Evolutionary conservation across 805 yeast genomes (phyloP).

Genomic region (Wickerhamomyces ciferrii): DNA sequence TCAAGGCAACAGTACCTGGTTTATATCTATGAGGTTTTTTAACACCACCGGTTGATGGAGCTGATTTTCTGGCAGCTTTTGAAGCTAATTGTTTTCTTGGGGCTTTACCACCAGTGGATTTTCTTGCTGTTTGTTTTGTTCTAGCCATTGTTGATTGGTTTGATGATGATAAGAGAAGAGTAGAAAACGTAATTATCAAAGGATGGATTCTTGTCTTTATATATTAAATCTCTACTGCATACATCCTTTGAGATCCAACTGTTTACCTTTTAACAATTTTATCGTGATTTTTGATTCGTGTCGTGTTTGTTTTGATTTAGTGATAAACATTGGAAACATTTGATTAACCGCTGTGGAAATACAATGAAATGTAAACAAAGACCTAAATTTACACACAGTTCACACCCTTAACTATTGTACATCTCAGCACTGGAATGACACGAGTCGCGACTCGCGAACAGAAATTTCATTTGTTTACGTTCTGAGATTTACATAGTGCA

Average conservation of each 20-base stretch:
- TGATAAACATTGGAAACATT: too few relatives aligned
- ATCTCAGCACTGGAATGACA: neutral
- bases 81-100: conserved; percentile 93
- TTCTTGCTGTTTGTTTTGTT: conserved; percentile 93
- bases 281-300: too few relatives aligned
- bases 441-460: neutral
- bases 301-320: neutral
- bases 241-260: too few relatives aligned
- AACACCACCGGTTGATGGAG: conserved; percentile 90
- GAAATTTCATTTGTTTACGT: neutral
- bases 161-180: neutral
- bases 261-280: too few relatives aligned
- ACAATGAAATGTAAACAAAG: neutral
- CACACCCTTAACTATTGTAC: neutral
- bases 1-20: conserved; percentile 95
- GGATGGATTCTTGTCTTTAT: neutral
- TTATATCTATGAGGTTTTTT: conserved; percentile 94
- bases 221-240: neutral
- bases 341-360: neutral
- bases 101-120: conserved; percentile 93
- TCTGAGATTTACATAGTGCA: neutral
- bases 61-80: conserved; percentile 90
- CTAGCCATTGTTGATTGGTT: conserved; percentile 63
- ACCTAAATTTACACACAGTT: neutral
- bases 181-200: neutral